A percentile compares a stretch with the other conserved stretches of the same genome.
These are phyloP conservation scores for Helianthus annuus DNA, from an alignment of 129 eudicot genomes.

Conservation along the genomic window HanXRQr2.0-SUNRISE NC_035442.2:72139989-72140488, in stretches of 20 bases:
- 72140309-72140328: slow-evolving; percentile 99
- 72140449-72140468: not conserved
- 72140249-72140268: slow-evolving; percentile 44
- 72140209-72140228: slow-evolving; percentile 94
- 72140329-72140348: slow-evolving; percentile 91
- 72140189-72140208: slow-evolving; percentile 94
- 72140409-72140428: slow-evolving; percentile 16
- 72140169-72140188: slow-evolving; percentile 91
- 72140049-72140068: not conserved
- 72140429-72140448: not conserved
- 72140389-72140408: slow-evolving; percentile 96
- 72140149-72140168: slow-evolving; percentile 91
- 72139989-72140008: too few species aligned
- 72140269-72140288: slow-evolving; percentile 84
- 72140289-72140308: slow-evolving; percentile 93
- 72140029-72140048: too few species aligned
- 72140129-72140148: slow-evolving; percentile 84
- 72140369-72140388: slow-evolving; percentile 87
- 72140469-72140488: not conserved
- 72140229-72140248: slow-evolving; percentile 67
- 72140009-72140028: too few species aligned
- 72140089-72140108: not conserved
- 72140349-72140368: slow-evolving; percentile 97
- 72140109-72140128: slow-evolving; percentile 2
- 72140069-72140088: not conserved